Conservation (phyloP, 2,329 filamentous ascomycete species). For the Stachybotrys chlorohalonatus region DNA sequence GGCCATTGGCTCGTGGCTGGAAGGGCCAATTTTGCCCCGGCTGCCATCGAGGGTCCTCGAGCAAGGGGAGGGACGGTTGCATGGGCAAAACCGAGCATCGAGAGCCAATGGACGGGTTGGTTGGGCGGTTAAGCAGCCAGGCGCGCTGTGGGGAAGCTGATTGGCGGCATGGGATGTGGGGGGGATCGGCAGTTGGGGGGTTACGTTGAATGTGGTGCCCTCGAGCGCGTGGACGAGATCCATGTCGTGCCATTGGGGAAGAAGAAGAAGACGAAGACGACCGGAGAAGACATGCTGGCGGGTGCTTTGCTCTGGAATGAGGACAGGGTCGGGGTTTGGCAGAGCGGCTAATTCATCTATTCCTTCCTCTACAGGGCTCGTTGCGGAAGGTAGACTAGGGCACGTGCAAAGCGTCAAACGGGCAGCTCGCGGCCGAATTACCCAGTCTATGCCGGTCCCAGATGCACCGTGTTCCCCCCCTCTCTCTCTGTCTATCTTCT, state of each 20-base stretch:
- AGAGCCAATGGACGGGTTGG: not conserved
- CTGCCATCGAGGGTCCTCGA: not conserved
- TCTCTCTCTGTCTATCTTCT: no score
- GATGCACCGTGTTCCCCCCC: no score
- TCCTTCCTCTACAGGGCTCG: not conserved
- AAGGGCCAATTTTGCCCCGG: no score
- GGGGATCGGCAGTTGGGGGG: not conserved
- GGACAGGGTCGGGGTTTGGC: no score
- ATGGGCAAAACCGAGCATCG: not conserved
- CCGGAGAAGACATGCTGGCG: no score
- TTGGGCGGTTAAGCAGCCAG: not conserved
- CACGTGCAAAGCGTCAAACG: no score
- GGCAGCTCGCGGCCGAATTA: no score
- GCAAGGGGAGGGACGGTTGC: not conserved
- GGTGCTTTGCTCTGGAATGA: not conserved
- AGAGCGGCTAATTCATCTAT: not conserved
- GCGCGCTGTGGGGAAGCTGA: not conserved
- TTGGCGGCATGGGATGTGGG: not conserved
- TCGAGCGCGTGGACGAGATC: not conserved
- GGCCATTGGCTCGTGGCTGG: not conserved
- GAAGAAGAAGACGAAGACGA: no score
- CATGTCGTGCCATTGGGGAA: no score
- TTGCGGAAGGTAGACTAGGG: no score
- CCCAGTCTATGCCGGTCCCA: no score
- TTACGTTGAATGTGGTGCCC: not conserved